These are phyloP conservation scores for Talaromyces nanjingensis DNA, from an alignment of 495 filamentous ascomycete genomes.

Conservation along the genomic window DNA sequence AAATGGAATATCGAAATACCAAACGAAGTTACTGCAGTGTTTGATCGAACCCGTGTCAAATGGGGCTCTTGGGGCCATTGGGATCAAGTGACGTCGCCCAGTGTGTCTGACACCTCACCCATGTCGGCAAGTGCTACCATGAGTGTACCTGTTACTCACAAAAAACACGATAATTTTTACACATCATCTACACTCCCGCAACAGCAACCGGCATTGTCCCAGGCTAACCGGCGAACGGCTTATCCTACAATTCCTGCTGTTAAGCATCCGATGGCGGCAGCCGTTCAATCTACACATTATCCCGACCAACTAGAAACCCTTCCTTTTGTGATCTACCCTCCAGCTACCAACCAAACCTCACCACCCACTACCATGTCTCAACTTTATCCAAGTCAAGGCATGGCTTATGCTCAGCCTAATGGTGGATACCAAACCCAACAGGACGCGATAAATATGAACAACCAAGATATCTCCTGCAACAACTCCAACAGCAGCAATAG, in stretches of 20 bases:
- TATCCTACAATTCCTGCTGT: neutral
- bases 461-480: constrained; percentile 10
- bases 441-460: neutral
- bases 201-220: neutral
- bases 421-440: neutral
- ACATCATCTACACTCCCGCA: constrained; percentile 11
- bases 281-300: neutral
- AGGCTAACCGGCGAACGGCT: neutral
- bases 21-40: constrained; percentile 66
- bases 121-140: constrained; percentile 9
- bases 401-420: neutral
- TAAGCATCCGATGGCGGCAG: neutral
- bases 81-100: constrained; percentile 33
- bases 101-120: constrained; percentile 26
- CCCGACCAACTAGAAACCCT: neutral
- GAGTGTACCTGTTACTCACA: constrained; percentile 7
- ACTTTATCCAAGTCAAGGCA: neutral
- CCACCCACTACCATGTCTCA: neutral
- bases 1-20: constrained; percentile 88
- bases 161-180: constrained; percentile 15
- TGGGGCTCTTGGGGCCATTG: constrained; percentile 44
- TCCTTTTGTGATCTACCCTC: neutral
- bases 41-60: constrained; percentile 57
- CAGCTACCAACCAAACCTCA: neutral
- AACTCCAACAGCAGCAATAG: constrained; percentile 12